phyloP scores from a whole-genome alignment of 768 basidiomycete species.

The Agrocybe praecox region DNA sequence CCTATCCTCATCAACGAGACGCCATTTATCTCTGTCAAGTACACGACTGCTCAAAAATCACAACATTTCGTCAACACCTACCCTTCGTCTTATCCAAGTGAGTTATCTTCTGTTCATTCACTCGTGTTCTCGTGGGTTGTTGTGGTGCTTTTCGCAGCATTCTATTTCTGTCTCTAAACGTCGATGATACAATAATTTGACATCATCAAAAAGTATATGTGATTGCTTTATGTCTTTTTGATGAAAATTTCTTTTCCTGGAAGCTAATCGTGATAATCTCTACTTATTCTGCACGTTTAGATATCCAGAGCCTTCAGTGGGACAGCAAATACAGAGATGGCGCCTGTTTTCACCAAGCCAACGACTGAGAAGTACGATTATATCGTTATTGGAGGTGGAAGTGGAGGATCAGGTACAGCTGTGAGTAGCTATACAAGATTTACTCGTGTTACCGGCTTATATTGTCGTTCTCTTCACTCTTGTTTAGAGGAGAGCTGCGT shows the following conservation, averaged over 20 bases:
- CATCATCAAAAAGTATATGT: not conserved
- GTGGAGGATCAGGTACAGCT: conserved; percentile 88
- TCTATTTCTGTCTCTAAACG: not conserved
- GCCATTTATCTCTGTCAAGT: not conserved
- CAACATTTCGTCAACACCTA: conserved; percentile 3
- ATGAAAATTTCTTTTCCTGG: too few species aligned
- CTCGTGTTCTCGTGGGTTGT: not conserved
- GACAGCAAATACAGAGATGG: conserved; percentile 52
- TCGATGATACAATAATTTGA: not conserved
- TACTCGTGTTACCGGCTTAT: too few species aligned
- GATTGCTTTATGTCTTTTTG: not conserved
- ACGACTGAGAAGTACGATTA: conserved; percentile 75
- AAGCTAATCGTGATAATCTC: not conserved
- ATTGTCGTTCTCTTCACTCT: not conserved
- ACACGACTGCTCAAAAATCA: conserved; percentile 3
- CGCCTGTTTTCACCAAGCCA: conserved; percentile 67
- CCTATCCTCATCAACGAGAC: conserved; percentile 1
- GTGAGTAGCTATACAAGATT: conserved; percentile 58
- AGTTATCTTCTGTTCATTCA: too few species aligned
- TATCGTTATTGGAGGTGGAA: conserved; percentile 91
- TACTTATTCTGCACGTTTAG: conserved; percentile 3
- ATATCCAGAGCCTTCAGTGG: conserved; percentile 39
- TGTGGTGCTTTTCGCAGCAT: not conserved
- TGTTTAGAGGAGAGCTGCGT: conserved; percentile 84
- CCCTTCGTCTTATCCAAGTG: conserved; percentile 23